These are phyloP conservation scores for Malus hybrid DNA, from an alignment of 331 rosid genomes.

Conservation along the genomic window DNA sequence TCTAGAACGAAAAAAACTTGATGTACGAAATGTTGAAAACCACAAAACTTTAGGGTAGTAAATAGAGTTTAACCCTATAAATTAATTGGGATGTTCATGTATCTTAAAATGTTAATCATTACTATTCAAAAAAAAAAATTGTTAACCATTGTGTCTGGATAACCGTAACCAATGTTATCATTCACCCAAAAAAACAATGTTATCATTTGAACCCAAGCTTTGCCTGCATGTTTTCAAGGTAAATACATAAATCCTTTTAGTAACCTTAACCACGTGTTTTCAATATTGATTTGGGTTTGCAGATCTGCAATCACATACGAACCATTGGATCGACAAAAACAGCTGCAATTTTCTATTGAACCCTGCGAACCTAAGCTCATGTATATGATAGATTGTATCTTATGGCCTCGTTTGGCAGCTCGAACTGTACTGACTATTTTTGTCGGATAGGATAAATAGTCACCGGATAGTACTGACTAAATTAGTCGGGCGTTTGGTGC, in stretches of 20 bases:
- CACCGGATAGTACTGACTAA: too few species aligned
- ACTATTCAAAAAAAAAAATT: too few species aligned
- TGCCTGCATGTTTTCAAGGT: neutral
- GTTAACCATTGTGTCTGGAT: neutral
- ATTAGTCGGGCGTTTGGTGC: too few species aligned
- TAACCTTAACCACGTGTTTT: slow-evolving; percentile 26
- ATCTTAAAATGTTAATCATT: neutral
- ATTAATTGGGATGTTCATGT: neutral
- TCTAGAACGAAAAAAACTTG: too few species aligned
- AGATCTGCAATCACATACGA: slow-evolving; percentile 31
- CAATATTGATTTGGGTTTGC: slow-evolving; percentile 6
- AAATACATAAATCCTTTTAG: neutral
- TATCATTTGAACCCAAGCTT: neutral
- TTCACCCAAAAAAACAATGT: neutral
- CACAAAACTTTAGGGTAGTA: too few species aligned
- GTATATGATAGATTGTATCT: neutral
- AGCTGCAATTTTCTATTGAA: slow-evolving; percentile 12
- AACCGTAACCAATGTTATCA: neutral
- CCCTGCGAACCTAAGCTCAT: slow-evolving; percentile 29
- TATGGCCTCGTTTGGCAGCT: too few species aligned
- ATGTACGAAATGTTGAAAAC: too few species aligned
- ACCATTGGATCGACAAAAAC: slow-evolving; percentile 17
- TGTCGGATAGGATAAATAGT: too few species aligned
- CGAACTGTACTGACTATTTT: too few species aligned
- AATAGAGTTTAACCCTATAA: too few species aligned